Evolutionary conservation across 495 filamentous ascomycete species (phyloP).

Genomic region (Lasiosphaeria miniovina): DNA sequence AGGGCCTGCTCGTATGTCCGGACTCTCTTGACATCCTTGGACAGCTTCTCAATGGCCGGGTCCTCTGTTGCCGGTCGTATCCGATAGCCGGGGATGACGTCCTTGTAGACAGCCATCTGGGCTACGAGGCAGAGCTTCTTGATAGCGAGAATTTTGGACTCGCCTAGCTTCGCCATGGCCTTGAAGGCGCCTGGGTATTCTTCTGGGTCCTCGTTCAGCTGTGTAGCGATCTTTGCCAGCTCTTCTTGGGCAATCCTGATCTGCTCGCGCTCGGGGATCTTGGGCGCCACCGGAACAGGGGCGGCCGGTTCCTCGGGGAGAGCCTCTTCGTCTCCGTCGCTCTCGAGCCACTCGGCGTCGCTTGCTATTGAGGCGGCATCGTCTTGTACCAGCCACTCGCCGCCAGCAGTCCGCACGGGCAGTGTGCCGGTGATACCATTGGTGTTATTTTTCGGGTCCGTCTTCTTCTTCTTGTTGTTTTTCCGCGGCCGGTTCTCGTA

Average conservation of each 20-base stretch:
- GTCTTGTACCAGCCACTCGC: constrained; percentile 57
- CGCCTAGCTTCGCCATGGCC: constrained; percentile 69
- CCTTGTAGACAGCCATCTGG: constrained; percentile 88
- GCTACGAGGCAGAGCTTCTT: constrained; percentile 80
- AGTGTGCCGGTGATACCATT: constrained; percentile 45
- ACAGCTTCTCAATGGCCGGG: constrained; percentile 70
- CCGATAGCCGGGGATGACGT: constrained; percentile 92
- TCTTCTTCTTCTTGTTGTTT: constrained; percentile 57
- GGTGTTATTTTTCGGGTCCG: constrained; percentile 37
- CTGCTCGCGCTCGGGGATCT: constrained; percentile 69
- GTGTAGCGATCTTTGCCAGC: constrained; percentile 72
- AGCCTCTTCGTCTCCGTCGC: constrained; percentile 41
- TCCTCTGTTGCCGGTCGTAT: constrained; percentile 79
- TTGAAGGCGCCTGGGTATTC: constrained; percentile 79
- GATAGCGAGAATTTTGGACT: constrained; percentile 66
- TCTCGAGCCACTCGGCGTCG: constrained; percentile 55
- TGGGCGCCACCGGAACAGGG: constrained; percentile 51
- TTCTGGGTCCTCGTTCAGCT: constrained; percentile 90
- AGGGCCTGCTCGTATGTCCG: constrained; percentile 81
- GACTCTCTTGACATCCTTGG: constrained; percentile 83
- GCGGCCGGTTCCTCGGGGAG: constrained; percentile 34
- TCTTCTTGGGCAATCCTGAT: constrained; percentile 89
- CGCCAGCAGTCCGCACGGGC: constrained; percentile 78
- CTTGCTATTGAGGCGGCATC: constrained; percentile 47
- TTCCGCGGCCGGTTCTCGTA: constrained; percentile 82